Conservation (phyloP, 768 basidiomycete genomes). For the Boletus reticulatus region DNA sequence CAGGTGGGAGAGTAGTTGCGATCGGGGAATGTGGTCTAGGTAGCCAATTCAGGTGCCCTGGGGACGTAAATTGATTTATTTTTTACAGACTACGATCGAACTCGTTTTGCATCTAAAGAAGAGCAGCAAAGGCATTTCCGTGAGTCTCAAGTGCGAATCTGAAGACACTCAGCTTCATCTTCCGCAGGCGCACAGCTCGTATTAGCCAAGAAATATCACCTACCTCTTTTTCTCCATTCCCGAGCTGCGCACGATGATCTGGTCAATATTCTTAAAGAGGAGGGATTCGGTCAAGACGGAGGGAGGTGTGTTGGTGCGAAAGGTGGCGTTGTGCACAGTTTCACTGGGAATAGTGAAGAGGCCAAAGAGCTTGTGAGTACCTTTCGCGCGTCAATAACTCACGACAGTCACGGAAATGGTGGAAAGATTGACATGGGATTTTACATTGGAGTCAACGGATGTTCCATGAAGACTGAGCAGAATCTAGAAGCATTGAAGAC, state of each 20-base stretch:
- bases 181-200: constrained; percentile 50
- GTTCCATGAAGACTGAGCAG: constrained; percentile 69
- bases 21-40: constrained; percentile 82
- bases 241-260: constrained; percentile 74
- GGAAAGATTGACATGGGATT: constrained; percentile 70
- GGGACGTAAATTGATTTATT: neutral
- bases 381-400: neutral
- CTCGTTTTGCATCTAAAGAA: constrained; percentile 58
- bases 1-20: constrained; percentile 61
- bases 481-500: constrained; percentile 54
- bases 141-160: constrained; percentile 26
- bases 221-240: constrained; percentile 82
- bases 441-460: constrained; percentile 61
- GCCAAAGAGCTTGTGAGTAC: constrained; percentile 60
- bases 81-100: constrained; percentile 69
- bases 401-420: neutral
- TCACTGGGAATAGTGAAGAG: constrained; percentile 67
- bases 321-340: constrained; percentile 82
- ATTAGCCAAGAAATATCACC: constrained; percentile 65
- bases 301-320: constrained; percentile 53
- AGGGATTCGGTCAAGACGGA: constrained; percentile 59
- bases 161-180: neutral
- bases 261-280: constrained; percentile 59
- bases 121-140: constrained; percentile 67
- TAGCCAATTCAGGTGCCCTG: constrained; percentile 21